These are phyloP conservation scores for Sphaerulina musiva DNA, from an alignment of 2,329 filamentous ascomycete genomes.

Conservation along the genomic window DNA sequence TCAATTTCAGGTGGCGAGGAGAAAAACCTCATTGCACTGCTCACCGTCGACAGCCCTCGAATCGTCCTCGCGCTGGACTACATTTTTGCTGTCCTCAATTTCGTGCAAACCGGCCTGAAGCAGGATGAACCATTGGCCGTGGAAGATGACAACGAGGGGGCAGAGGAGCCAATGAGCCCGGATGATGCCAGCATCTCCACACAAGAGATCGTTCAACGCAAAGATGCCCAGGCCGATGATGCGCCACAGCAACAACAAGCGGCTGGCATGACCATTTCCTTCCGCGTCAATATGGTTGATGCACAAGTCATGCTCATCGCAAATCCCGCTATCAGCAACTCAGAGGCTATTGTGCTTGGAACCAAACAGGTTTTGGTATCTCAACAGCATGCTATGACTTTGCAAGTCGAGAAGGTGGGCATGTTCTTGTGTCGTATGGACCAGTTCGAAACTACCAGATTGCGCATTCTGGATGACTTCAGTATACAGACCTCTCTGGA, in stretches of 20 bases:
- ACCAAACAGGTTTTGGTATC: conserved; percentile 91
- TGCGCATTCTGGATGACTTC: conserved; percentile 95
- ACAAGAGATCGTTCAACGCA: conserved; percentile 25
- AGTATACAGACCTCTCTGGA: conserved; percentile 87
- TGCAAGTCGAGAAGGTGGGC: conserved; percentile 88
- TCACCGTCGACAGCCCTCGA: conserved; percentile 88
- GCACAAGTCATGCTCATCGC: conserved; percentile 95
- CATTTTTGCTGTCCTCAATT: conserved; percentile 79
- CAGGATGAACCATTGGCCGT: conserved; percentile 51
- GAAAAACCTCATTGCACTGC: conserved; percentile 75
- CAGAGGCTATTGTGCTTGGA: conserved; percentile 90
- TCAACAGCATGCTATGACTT: conserved; percentile 85
- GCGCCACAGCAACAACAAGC: conserved; percentile 34
- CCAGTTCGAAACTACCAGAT: conserved; percentile 79
- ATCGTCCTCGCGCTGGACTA: conserved; percentile 96
- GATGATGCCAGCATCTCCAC: conserved; percentile 37
- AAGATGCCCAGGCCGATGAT: conserved; percentile 20
- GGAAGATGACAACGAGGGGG: conserved; percentile 52
- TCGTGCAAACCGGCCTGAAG: conserved; percentile 63
- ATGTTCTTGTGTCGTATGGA: conserved; percentile 99
- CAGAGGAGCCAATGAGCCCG: conserved; percentile 45
- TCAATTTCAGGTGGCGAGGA: conserved; percentile 84
- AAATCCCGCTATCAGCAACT: conserved; percentile 81
- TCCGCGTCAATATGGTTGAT: conserved; percentile 89
- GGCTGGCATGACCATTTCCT: conserved; percentile 67